These are phyloP conservation scores for Yamadazyma blattariae DNA, from an alignment of 1,139 yeast species.

Conservation along the genomic window DNA sequence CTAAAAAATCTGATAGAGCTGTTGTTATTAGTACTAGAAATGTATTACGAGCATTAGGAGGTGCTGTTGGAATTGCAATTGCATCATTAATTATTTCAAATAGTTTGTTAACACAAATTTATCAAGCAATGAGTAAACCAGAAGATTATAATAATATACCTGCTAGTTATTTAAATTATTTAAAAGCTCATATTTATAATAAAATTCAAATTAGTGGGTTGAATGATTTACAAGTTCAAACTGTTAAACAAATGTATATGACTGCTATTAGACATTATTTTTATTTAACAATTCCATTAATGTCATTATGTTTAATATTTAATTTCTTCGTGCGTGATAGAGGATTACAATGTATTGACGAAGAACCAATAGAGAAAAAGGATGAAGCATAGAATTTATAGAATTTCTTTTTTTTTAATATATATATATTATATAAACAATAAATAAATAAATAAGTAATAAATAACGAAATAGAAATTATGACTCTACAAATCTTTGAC, in stretches of 20 bases:
- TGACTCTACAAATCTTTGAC: conserved; percentile 29
- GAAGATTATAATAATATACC: conserved; percentile 12
- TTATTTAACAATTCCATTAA: conserved; percentile 40
- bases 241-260: conserved; percentile 32
- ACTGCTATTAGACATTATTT: conserved; percentile 37
- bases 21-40: conserved; percentile 55
- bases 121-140: conserved; percentile 8
- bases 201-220: conserved; percentile 26
- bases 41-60: conserved; percentile 52
- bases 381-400: too few species aligned
- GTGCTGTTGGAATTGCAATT: conserved; percentile 37
- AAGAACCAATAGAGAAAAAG: conserved; percentile 18
- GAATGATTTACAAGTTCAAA: conserved; percentile 19
- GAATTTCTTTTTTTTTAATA: too few species aligned
- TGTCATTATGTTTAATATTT: conserved; percentile 36
- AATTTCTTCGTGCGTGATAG: conserved; percentile 37
- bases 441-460: conserved; percentile 6
- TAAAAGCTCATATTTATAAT: conserved; percentile 30
- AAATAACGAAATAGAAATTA: conserved; percentile 1
- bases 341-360: conserved; percentile 44
- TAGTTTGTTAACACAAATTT: conserved; percentile 10
- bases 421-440: too few species aligned
- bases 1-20: conserved; percentile 49
- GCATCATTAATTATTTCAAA: conserved; percentile 24
- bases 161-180: conserved; percentile 16